Evolutionary conservation across 2,329 filamentous ascomycete species (phyloP), one percentile per base, ranked within the genome.

Genomic region (Phoma herbarum): DNA sequence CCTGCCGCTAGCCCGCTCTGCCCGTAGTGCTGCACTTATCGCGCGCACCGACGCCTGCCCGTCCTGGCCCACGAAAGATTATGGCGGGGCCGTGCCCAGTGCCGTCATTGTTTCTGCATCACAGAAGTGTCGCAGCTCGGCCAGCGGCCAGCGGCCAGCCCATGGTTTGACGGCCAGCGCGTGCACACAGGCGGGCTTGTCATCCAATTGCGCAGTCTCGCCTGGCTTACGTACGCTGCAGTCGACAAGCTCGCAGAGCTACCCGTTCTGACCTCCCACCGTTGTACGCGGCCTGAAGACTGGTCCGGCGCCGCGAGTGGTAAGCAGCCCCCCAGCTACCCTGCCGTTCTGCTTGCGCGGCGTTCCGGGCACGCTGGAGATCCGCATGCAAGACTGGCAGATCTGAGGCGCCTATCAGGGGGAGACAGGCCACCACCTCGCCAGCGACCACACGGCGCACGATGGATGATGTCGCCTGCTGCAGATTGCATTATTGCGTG

Each of bases 81-180:
- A 52, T 56, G 58, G 59, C 59, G 63, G 60, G 66, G 60, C 66
- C 63, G 66, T 69, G 64, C 60, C 49, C 54, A 52, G 48, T 49
- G 52, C 62, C 64, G 64, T 67, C 62, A 67, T 62, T 63, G 62
- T 60, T 62, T 43, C 23, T 43, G 41, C 41, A 37, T 48, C 55
- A 50, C 56, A 29, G 50, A 45, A 45, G 49, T 53, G 50, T 53
- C 50, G 56, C 56, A 45, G 56, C 9, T 18, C 37, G 20, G 37
- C 37, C 54, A 39, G 54, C n/a, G n/a, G n/a, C n/a, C n/a, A n/a
- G n/a, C n/a, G n/a, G n/a, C n/a, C n/a, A n/a, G n/a, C n/a, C 54
- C 52, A 54, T 35, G 26, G 29, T 41, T 10, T 47, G 51, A 44
- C 43, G 43, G 33, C 23, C 41, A 37, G 44, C 51, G 37, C 46